These are phyloP conservation scores for Scheffersomyces segobiensis DNA, from an alignment of 1,139 yeast genomes.

Conservation along the genomic window DNA sequence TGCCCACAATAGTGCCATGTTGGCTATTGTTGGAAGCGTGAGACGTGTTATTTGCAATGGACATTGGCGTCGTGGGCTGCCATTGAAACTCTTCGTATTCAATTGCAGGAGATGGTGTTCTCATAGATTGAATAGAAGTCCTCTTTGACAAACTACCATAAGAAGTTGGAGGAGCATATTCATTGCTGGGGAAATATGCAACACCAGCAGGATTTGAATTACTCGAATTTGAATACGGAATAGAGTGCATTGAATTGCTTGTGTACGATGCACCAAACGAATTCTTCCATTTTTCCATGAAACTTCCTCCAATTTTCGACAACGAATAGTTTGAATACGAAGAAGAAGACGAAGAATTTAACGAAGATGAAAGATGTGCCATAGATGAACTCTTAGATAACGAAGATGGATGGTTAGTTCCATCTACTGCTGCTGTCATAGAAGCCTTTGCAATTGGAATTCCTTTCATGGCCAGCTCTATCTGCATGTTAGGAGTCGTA, in stretches of 20 bases:
- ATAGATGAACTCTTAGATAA: conserved; percentile 40
- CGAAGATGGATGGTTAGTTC: conserved; percentile 14
- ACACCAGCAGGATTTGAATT: conserved; percentile 4
- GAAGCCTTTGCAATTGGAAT: conserved; percentile 23
- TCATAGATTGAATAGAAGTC: conserved; percentile 29
- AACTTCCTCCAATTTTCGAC: conserved; percentile 45
- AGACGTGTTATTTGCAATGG: neutral
- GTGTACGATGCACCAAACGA: conserved; percentile 21
- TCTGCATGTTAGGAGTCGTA: conserved; percentile 12
- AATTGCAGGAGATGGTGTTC: conserved; percentile 49
- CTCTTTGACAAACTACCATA: conserved; percentile 25
- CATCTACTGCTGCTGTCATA: conserved; percentile 10
- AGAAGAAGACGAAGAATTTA: conserved; percentile 39
- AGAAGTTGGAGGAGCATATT: conserved; percentile 16
- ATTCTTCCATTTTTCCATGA: conserved; percentile 48
- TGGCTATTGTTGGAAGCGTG: neutral
- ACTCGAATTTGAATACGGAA: conserved; percentile 2
- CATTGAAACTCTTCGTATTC: conserved; percentile 48
- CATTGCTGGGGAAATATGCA: conserved; percentile 8
- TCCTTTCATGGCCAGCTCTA: conserved; percentile 18
- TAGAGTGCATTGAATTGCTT: neutral
- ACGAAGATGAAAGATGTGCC: conserved; percentile 46
- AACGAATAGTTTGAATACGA: conserved; percentile 42
- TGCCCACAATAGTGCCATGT: conserved; percentile 1
- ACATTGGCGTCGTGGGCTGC: conserved; percentile 10